Conservation (phyloP, 305 asterid genomes). For the Fraxinus baroniana region DNA sequence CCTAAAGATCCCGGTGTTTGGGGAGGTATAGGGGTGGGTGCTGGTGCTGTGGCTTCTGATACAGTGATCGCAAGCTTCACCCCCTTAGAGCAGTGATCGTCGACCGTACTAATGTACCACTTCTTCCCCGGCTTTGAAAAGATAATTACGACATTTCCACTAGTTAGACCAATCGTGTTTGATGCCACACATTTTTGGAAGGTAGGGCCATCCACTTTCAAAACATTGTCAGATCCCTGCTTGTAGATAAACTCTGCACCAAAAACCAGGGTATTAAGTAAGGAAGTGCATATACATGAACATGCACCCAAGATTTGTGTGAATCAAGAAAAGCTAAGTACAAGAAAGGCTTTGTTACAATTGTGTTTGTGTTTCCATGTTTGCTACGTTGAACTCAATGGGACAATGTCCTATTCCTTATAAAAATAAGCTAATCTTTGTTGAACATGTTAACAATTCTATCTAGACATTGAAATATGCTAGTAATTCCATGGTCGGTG, state of each 20-base stretch:
- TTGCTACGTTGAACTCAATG: too few relatives aligned
- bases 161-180: not conserved
- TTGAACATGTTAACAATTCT: too few relatives aligned
- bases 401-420: too few relatives aligned
- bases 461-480: too few relatives aligned
- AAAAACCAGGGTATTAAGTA: too few relatives aligned
- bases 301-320: too few relatives aligned
- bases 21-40: not conserved
- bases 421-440: too few relatives aligned
- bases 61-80: constrained; percentile 18
- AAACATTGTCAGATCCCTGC: constrained; percentile 28
- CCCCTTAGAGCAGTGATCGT: constrained; percentile 2
- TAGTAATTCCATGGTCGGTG: too few relatives aligned
- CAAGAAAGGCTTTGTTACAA: too few relatives aligned
- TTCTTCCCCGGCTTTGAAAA: constrained; percentile 6
- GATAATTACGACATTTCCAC: constrained; percentile 21
- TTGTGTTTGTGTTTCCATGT: too few relatives aligned
- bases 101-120: constrained; percentile 17
- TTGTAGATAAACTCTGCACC: constrained; percentile 12
- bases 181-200: constrained; percentile 28
- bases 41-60: not conserved
- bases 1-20: not conserved
- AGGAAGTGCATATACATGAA: too few relatives aligned
- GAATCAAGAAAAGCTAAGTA: too few relatives aligned
- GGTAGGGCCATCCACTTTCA: constrained; percentile 29